These are phyloP conservation scores for Endotrypanum monterogeii DNA, from an alignment of 208 protist species.

Conservation along the genomic window DNA sequence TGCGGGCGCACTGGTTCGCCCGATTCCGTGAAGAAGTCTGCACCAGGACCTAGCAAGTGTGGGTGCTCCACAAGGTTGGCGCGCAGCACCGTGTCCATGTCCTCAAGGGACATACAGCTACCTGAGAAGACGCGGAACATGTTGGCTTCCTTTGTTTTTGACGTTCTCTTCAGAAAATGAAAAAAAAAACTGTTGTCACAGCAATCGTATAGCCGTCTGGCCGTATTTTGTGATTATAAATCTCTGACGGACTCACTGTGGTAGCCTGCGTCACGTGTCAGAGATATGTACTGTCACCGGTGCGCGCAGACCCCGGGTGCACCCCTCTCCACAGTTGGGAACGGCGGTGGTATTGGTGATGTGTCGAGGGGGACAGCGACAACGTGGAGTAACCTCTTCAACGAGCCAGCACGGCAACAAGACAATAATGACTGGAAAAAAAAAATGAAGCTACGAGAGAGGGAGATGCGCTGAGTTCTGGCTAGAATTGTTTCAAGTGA, in stretches of 20 bases:
- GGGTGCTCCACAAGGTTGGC: constrained; percentile 71
- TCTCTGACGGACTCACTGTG: not conserved
- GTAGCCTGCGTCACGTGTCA: not conserved
- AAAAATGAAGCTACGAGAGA: not conserved
- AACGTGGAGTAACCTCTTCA: not conserved
- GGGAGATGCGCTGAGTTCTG: no score
- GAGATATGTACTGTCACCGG: not conserved
- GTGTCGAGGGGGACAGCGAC: not conserved
- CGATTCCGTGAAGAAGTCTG: constrained; percentile 87
- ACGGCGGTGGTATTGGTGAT: not conserved
- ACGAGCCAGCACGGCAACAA: not conserved
- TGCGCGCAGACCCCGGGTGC: not conserved
- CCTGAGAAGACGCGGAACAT: constrained; percentile 90
- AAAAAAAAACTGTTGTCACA: no score
- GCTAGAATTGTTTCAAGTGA: no score
- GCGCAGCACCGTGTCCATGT: constrained; percentile 83
- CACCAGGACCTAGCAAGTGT: constrained; percentile 84
- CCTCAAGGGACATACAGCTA: constrained; percentile 90
- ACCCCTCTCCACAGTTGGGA: not conserved
- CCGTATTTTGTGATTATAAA: not conserved
- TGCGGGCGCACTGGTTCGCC: constrained; percentile 85
- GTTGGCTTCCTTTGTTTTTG: constrained; percentile 7
- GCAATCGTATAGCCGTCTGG: not conserved
- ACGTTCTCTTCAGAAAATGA: not conserved
- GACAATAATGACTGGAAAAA: not conserved